Conservation (phyloP, 768 basidiomycete species). For the Ramaria sp. region DNA sequence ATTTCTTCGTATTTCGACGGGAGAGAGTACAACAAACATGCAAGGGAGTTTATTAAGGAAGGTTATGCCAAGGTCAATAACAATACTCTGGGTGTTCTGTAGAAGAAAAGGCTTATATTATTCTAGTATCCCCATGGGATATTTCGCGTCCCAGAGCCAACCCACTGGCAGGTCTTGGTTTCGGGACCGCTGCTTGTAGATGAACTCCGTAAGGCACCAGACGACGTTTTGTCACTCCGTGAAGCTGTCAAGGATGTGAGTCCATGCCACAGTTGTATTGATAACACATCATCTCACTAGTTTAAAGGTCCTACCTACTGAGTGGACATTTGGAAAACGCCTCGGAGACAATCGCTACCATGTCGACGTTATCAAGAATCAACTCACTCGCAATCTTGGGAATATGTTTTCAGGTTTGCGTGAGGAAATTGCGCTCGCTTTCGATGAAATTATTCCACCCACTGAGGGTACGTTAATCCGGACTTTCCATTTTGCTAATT, state of each 20-base stretch:
- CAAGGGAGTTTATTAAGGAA: constrained; percentile 17
- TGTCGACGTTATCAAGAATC: constrained; percentile 18
- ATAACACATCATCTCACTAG: constrained; percentile 14
- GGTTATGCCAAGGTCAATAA: constrained; percentile 22
- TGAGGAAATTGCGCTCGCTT: constrained; percentile 32
- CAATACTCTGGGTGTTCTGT: neutral
- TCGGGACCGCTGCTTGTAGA: constrained; percentile 22
- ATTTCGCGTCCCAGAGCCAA: constrained; percentile 34
- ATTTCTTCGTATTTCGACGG: constrained; percentile 12
- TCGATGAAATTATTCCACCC: constrained; percentile 26
- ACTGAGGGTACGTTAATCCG: constrained; percentile 9
- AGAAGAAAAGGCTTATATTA: neutral
- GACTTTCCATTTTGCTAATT: neutral
- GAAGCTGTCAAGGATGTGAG: constrained; percentile 7
- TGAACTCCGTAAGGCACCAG: constrained; percentile 11
- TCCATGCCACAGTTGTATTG: neutral
- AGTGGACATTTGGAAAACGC: constrained; percentile 27
- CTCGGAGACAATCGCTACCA: constrained; percentile 22
- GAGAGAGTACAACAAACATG: constrained; percentile 12
- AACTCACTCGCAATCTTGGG: constrained; percentile 28
- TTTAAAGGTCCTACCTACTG: constrained; percentile 22
- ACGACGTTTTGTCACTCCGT: constrained; percentile 10
- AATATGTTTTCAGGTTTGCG: constrained; percentile 28
- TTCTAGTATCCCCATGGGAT: constrained; percentile 13
- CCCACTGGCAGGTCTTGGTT: constrained; percentile 32